Percentiles rank a stretch among this genome's conserved stretches.
These are phyloP conservation scores for Filobasidium floriforme DNA, from an alignment of 768 basidiomycete species.

Conservation along the genomic window DNA sequence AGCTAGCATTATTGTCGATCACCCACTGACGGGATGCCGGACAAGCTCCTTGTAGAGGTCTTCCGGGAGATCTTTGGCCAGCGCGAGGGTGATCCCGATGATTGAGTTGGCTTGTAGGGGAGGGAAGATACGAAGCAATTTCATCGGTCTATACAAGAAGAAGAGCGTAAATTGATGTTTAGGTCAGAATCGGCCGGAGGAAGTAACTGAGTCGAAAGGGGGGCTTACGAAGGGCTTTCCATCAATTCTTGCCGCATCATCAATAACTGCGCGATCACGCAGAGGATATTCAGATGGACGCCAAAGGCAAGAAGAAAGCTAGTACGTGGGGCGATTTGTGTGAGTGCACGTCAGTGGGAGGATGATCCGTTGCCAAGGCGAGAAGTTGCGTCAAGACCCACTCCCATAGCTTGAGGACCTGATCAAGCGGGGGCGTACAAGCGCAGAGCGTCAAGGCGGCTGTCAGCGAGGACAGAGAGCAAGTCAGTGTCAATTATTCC, in stretches of 20 bases:
- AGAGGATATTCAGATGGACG: constrained; percentile 89
- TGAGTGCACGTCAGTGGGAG: neutral
- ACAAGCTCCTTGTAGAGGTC: constrained; percentile 46
- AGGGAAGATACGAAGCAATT: constrained; percentile 84
- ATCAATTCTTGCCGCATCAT: constrained; percentile 87
- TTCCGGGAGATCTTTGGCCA: constrained; percentile 80
- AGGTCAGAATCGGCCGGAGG: no score
- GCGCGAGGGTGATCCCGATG: constrained; percentile 84
- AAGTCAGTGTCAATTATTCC: no score
- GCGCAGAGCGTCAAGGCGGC: constrained; percentile 92
- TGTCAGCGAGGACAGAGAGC: constrained; percentile 45
- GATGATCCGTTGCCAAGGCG: neutral
- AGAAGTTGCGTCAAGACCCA: constrained; percentile 21
- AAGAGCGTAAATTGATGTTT: neutral
- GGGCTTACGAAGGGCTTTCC: constrained; percentile 66
- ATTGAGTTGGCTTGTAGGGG: constrained; percentile 78
- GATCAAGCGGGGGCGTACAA: constrained; percentile 89
- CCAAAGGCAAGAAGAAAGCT: constrained; percentile 88
- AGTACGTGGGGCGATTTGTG: neutral
- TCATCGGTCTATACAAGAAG: constrained; percentile 62
- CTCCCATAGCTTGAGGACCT: constrained; percentile 93
- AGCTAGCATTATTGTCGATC: neutral
- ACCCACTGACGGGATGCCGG: constrained; percentile 32
- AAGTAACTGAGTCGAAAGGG: neutral
- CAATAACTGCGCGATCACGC: constrained; percentile 89